Evolutionary conservation across 805 yeast species (phyloP).

Genomic region (Kuraishia ogatae): DNA sequence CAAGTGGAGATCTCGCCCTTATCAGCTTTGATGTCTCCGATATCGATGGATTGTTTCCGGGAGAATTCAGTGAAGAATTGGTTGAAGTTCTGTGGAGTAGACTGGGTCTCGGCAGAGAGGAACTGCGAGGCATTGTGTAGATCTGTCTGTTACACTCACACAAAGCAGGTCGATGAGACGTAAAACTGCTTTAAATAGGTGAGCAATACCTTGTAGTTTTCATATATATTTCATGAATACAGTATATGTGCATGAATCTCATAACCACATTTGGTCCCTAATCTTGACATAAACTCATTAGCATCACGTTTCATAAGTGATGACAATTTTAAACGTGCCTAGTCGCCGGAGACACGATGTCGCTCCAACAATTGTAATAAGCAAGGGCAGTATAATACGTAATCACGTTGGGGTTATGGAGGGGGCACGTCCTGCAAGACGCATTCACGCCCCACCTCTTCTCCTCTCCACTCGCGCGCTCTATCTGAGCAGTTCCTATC

Average conservation of each 20-base stretch:
- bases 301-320: neutral
- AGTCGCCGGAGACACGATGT: neutral
- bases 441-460: too few relatives aligned
- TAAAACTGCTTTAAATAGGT: too few relatives aligned
- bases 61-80: neutral
- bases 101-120: neutral
- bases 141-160: neutral
- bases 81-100: neutral
- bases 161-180: too few relatives aligned
- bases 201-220: too few relatives aligned
- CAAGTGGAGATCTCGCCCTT: neutral
- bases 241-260: too few relatives aligned
- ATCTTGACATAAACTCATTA: too few relatives aligned
- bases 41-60: neutral
- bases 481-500: too few relatives aligned
- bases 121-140: neutral
- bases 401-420: neutral
- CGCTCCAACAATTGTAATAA: neutral
- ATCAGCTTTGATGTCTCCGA: neutral
- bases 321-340: neutral
- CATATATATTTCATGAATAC: too few relatives aligned
- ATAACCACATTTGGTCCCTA: too few relatives aligned
- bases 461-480: too few relatives aligned
- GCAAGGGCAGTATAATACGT: neutral
- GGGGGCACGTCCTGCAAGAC: neutral